Evolutionary conservation across 495 filamentous ascomycete species (phyloP).

Genomic region (Podospora appendiculata): DNA sequence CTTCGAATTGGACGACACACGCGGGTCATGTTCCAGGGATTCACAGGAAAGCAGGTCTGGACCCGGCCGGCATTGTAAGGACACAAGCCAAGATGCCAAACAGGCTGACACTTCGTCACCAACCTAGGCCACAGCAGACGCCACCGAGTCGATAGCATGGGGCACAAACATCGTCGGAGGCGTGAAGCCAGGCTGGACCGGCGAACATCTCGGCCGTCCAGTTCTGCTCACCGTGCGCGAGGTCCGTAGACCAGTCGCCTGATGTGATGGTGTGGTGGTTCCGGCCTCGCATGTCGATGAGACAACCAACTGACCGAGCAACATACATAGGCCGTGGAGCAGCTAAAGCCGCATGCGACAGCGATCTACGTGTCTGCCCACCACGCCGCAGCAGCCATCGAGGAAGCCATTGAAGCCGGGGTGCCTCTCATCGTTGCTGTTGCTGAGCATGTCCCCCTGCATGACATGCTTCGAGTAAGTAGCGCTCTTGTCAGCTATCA

Average conservation of each 20-base stretch:
- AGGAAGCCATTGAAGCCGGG: slow-evolving; percentile 83
- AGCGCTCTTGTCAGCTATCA: neutral
- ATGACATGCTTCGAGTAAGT: slow-evolving; percentile 73
- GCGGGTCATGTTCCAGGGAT: slow-evolving; percentile 80
- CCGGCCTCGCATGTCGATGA: too few species aligned
- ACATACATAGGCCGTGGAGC: slow-evolving; percentile 55
- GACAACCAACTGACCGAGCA: neutral
- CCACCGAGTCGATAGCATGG: slow-evolving; percentile 72
- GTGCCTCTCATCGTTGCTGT: slow-evolving; percentile 84
- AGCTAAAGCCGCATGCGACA: slow-evolving; percentile 75
- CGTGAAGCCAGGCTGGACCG: slow-evolving; percentile 68
- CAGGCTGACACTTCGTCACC: too few species aligned
- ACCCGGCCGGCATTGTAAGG: neutral
- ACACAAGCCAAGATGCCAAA: too few species aligned
- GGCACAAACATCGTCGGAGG: slow-evolving; percentile 86
- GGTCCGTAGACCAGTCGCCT: slow-evolving; percentile 1
- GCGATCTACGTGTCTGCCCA: slow-evolving; percentile 80
- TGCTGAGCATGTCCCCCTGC: slow-evolving; percentile 83
- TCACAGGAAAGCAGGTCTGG: slow-evolving; percentile 56
- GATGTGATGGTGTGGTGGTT: too few species aligned
- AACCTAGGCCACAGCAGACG: slow-evolving; percentile 66
- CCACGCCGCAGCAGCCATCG: slow-evolving; percentile 69
- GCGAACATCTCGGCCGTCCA: slow-evolving; percentile 74
- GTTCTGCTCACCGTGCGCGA: slow-evolving; percentile 62
- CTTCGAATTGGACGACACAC: slow-evolving; percentile 75